These are phyloP conservation scores for Haemoproteus tartakovskyi DNA, from an alignment of 169 alveolate genomes.

Conservation along the genomic window DNA sequence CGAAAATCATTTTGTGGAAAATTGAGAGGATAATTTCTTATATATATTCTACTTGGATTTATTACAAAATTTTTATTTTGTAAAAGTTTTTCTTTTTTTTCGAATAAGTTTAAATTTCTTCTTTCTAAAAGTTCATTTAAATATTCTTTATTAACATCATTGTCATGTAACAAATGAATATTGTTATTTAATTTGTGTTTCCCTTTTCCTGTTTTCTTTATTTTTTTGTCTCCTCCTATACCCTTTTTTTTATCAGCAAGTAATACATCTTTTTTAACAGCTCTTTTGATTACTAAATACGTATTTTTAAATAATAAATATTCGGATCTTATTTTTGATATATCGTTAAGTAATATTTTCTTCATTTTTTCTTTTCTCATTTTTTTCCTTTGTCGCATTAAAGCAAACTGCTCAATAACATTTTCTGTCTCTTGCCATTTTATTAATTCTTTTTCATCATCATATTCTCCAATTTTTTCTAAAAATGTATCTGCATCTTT, in stretches of 20 bases:
- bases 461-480: conserved; percentile 59
- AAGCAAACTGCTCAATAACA: conserved; percentile 41
- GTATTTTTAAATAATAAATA: conserved; percentile 50
- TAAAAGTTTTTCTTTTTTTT: conserved; percentile 45
- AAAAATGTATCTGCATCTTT: conserved; percentile 51
- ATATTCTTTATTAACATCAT: conserved; percentile 45
- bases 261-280: conserved; percentile 40
- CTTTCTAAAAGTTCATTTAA: conserved; percentile 8
- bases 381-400: conserved; percentile 44
- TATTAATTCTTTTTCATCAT: conserved; percentile 1
- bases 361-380: conserved; percentile 55
- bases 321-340: conserved; percentile 8
- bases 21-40: conserved; percentile 44
- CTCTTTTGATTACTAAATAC: conserved; percentile 61
- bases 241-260: conserved; percentile 27
- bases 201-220: conserved; percentile 13
- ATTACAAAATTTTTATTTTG: conserved; percentile 58
- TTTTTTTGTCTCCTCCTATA: conserved; percentile 1
- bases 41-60: conserved; percentile 61
- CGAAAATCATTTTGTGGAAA: conserved; percentile 43
- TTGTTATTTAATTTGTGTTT: conserved; percentile 25
- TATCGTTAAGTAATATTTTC: conserved; percentile 23
- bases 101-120: conserved; percentile 40
- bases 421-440: conserved; percentile 2
- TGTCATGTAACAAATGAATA: conserved; percentile 45